A percentile compares a stretch with the other conserved stretches of the same genome.
These are phyloP conservation scores for Gracilaria gracilis DNA, from an alignment of 23 red algal genomes.

Conservation along the genomic window DNA sequence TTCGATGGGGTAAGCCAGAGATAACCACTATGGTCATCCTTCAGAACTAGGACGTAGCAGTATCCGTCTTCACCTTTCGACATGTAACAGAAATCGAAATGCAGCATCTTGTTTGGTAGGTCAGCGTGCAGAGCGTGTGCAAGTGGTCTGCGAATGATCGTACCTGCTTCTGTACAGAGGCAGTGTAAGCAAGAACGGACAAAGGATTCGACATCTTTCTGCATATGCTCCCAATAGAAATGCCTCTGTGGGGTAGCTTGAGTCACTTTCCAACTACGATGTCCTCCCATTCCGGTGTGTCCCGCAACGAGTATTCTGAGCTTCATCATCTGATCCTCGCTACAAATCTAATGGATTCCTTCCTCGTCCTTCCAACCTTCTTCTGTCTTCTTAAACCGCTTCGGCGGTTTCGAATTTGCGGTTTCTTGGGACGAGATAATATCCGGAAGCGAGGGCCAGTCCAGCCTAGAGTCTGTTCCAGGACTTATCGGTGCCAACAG, in stretches of 20 bases:
- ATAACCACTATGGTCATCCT: slow-evolving; percentile 37
- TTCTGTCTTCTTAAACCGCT: neutral
- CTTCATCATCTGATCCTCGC: slow-evolving; percentile 1
- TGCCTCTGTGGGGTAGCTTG: neutral
- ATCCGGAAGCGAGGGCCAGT: slow-evolving; percentile 11
- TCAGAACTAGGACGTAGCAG: neutral
- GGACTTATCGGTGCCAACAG: neutral
- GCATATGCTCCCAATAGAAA: slow-evolving; percentile 29
- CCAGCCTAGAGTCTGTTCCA: neutral
- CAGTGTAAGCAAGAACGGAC: slow-evolving; percentile 43
- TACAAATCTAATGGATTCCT: neutral
- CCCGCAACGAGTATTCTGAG: slow-evolving; percentile 19
- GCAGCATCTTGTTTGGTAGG: slow-evolving; percentile 16
- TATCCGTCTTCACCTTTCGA: slow-evolving; percentile 10
- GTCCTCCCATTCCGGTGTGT: slow-evolving; percentile 40
- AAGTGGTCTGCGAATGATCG: neutral
- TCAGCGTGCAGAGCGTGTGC: neutral
- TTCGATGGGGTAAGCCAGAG: neutral
- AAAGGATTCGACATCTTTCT: slow-evolving; percentile 27
- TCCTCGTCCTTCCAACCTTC: neutral
- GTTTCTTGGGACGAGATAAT: slow-evolving; percentile 10
- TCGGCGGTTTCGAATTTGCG: slow-evolving; percentile 4
- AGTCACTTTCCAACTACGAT: slow-evolving; percentile 28
- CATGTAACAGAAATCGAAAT: slow-evolving; percentile 43
- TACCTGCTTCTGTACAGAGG: neutral